A percentile compares a stretch with the other conserved stretches of the same genome.
These are phyloP conservation scores for Microcos paniculata DNA, from an alignment of 345 rosid species.

Conservation along the genomic window DNA sequence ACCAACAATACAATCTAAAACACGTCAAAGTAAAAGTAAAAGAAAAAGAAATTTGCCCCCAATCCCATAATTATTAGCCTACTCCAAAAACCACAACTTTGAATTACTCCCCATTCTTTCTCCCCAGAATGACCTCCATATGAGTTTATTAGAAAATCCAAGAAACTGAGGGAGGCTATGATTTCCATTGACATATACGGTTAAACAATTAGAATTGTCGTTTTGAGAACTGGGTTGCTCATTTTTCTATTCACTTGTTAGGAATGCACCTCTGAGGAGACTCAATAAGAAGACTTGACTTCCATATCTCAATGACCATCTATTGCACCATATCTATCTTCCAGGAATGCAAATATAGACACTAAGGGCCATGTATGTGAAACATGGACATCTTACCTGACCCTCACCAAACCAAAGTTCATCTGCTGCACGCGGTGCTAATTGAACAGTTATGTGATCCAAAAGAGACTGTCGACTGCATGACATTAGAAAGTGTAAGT, in stretches of 20 bases:
- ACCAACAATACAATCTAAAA: neutral
- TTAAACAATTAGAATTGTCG: neutral
- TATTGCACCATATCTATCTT: constrained; percentile 2
- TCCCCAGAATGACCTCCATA: neutral
- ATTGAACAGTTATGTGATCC: constrained; percentile 92
- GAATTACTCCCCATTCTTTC: neutral
- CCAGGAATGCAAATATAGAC: neutral
- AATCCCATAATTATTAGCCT: neutral
- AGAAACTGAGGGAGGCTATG: neutral
- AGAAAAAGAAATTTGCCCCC: neutral
- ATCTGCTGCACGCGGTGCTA: constrained; percentile 98
- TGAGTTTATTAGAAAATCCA: neutral
- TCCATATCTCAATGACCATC: neutral
- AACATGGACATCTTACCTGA: constrained; percentile 53
- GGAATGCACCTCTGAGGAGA: neutral
- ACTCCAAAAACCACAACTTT: neutral
- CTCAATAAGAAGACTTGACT: neutral
- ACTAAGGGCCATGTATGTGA: neutral
- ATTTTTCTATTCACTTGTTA: neutral
- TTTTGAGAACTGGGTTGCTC: neutral
- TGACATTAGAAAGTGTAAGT: constrained; percentile 10
- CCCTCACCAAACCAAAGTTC: constrained; percentile 84
- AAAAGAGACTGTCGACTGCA: constrained; percentile 84
- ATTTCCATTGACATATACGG: neutral
- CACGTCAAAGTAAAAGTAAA: neutral